Conservation (phyloP, 371 early-diverging fungal species). For the Fennellomyces sp. region DNA sequence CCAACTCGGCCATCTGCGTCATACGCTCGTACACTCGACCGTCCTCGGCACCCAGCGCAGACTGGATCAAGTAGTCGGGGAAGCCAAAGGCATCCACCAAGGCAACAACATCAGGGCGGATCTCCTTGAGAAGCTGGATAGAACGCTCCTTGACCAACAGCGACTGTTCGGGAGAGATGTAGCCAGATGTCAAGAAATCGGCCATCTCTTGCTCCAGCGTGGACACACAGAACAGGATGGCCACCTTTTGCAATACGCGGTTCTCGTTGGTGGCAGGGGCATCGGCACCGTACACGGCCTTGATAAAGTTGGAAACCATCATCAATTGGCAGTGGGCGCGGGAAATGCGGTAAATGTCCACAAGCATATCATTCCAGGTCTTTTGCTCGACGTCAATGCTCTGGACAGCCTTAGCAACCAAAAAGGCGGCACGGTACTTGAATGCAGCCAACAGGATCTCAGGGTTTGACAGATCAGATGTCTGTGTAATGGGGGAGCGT, state of each 20-base stretch:
- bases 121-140: conserved; percentile 45
- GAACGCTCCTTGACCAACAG: conserved; percentile 46
- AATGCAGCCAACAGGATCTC: conserved; percentile 38
- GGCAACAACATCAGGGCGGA: conserved; percentile 74
- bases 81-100: conserved; percentile 76
- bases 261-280: background rate
- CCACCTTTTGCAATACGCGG: conserved; percentile 18
- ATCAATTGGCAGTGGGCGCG: conserved; percentile 71
- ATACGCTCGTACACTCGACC: conserved; percentile 77
- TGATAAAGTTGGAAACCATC: conserved; percentile 62
- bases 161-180: conserved; percentile 53
- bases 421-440: conserved; percentile 40
- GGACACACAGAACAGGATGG: conserved; percentile 45
- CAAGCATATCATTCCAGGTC: conserved; percentile 53
- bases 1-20: conserved; percentile 64
- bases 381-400: conserved; percentile 36
- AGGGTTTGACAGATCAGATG: conserved; percentile 32
- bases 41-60: conserved; percentile 72
- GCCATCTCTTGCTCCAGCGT: conserved; percentile 67
- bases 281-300: conserved; percentile 35
- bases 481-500: conserved; percentile 38
- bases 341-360: conserved; percentile 60
- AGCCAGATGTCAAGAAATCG: conserved; percentile 64
- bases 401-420: conserved; percentile 40
- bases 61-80: conserved; percentile 70